Base-by-base conservation (phyloP, 176 grass and related monocot species). In the Pharus latifolius region DNA sequence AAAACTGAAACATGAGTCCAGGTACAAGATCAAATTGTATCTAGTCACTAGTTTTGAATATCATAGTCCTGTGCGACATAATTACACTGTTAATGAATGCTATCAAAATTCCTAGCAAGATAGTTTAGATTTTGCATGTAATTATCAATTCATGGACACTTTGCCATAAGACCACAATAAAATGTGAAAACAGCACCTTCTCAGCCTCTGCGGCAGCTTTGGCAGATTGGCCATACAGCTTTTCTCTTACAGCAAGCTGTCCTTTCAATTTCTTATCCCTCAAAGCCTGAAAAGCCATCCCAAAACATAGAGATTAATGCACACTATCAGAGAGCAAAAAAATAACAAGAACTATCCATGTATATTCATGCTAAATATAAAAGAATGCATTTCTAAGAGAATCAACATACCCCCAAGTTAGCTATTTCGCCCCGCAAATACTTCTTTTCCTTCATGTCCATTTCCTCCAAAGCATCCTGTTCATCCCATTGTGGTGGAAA, bases 211-310 rank as follows among this genome's bases (percentile, higher is more conserved):
- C 94, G 7, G 94, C 94, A 63, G 83, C 81, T 83, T 93, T 85
- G 9, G 89, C 89, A 29, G 89, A 87, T 22, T 85, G 71, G 17
- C 86, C 81, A 73, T 90, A 88, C 35, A 92, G 64, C 62, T 88
- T 88, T 75, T 98, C 94, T 48, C 73, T 93, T 59, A 69, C 69
- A 50, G 72, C 35, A 38, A 98, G 89, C 66, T 90, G 83, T 2
- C 83, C 83, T 80, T 80, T 89, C 63, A 98, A 49, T 44, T 93
- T 98, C 83, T 88, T 98, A 70, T 97, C 94, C 57, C 56, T 10
- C 72, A 97, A 43, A 42, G 18, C 26, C 89, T 97, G 45, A 27
- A 6, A 64, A 72, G 43, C 8, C 56, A 85, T 63, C 12, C 54
- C 59, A 73, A n/a, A 52, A 63, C n/a, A 73, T 52, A 40, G 13